These are phyloP conservation scores for Microbotryum scabiosae DNA, from an alignment of 1,284 basidiomycete genomes.

Conservation along the genomic window DNA sequence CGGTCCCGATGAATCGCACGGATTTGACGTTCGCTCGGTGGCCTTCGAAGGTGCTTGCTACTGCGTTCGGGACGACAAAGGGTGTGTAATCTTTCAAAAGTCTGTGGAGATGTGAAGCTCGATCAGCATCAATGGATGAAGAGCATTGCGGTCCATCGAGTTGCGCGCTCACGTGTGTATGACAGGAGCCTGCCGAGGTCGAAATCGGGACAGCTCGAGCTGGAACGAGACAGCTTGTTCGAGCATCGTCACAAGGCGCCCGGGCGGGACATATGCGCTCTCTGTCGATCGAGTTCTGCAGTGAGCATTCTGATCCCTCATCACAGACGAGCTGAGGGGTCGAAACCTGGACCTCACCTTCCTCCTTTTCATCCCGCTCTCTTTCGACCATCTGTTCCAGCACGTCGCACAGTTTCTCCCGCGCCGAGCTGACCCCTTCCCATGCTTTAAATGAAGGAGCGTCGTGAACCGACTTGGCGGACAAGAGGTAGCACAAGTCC, in stretches of 20 bases:
- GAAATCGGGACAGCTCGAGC: constrained; percentile 39
- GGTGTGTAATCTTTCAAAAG: constrained; percentile 39
- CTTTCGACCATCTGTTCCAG: constrained; percentile 22
- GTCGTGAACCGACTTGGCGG: constrained; percentile 45
- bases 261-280: constrained; percentile 40
- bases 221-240: constrained; percentile 46
- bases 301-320: not conserved
- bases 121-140: constrained; percentile 32
- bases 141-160: constrained; percentile 31
- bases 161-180: constrained; percentile 36
- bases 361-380: constrained; percentile 5
- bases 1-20: constrained; percentile 42
- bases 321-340: not conserved
- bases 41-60: constrained; percentile 36
- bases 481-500: constrained; percentile 46
- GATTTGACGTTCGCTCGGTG: constrained; percentile 46
- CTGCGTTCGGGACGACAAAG: constrained; percentile 33
- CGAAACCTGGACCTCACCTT: not conserved
- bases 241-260: constrained; percentile 42
- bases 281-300: constrained; percentile 2
- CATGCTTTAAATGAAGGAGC: constrained; percentile 45
- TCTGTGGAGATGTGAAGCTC: constrained; percentile 17
- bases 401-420: constrained; percentile 42
- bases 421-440: constrained; percentile 43
- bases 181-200: constrained; percentile 37